Evolutionary conservation across 2,329 filamentous ascomycete species (phyloP).

Genomic region (Dactylellina haptotyla): DNA sequence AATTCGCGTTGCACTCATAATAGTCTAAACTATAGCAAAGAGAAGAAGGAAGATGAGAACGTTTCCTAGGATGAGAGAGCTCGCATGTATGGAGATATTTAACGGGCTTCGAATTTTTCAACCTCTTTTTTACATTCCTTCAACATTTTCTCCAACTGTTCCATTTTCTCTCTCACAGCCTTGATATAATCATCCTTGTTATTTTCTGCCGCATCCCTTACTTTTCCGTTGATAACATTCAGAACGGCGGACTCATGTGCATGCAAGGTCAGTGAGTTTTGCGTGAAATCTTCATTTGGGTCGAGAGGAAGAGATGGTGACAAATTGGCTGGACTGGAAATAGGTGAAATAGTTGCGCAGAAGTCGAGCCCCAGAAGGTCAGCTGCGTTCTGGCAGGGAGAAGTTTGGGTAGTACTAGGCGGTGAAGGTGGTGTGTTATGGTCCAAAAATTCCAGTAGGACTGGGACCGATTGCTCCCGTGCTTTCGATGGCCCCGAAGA

Average conservation of each 20-base stretch:
- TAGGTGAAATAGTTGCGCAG: not conserved
- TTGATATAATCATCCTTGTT: not conserved
- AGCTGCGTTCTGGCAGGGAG: not conserved
- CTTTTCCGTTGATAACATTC: not conserved
- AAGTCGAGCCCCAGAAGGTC: not conserved
- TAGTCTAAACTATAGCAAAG: not conserved
- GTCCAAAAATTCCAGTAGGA: slow-evolving; percentile 1
- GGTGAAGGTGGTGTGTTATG: not conserved
- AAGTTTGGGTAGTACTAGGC: not conserved
- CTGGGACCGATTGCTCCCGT: not conserved
- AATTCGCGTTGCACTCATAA: too few species aligned
- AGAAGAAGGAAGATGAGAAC: not conserved
- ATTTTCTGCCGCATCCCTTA: not conserved
- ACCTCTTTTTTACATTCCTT: slow-evolving; percentile 10
- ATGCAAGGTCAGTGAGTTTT: not conserved
- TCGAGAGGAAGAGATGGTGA: not conserved
- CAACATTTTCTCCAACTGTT: slow-evolving; percentile 18
- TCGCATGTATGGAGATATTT: not conserved
- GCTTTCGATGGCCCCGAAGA: not conserved
- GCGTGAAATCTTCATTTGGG: not conserved
- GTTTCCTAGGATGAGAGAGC: not conserved
- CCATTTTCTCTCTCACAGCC: slow-evolving; percentile 14
- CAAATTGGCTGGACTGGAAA: too few species aligned
- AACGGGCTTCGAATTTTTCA: not conserved
- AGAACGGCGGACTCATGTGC: not conserved